Conservation (phyloP, 305 asterid species). For the Fraxinus latifolia region DNA sequence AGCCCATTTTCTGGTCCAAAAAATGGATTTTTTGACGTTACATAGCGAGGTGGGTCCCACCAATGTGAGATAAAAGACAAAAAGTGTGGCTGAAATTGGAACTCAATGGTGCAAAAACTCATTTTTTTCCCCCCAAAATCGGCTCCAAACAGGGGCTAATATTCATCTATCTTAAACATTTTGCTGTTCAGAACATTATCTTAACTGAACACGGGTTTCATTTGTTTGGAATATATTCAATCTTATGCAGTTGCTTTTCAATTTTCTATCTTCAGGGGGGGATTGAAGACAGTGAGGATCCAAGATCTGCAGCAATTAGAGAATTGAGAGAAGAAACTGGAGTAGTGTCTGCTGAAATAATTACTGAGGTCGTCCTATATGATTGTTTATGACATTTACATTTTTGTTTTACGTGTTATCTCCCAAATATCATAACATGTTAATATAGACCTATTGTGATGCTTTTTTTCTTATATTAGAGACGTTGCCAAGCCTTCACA, state of each 20-base stretch:
- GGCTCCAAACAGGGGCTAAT: neutral
- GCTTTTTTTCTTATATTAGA: neutral
- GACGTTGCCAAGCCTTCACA: neutral
- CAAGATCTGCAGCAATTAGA: slow-evolving; percentile 83
- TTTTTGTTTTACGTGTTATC: neutral
- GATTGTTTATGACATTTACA: neutral
- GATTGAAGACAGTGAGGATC: slow-evolving; percentile 94
- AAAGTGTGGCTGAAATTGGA: no score
- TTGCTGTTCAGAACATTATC: neutral
- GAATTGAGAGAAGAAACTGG: slow-evolving; percentile 96
- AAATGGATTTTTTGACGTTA: no score
- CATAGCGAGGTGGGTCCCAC: no score
- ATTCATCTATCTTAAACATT: neutral
- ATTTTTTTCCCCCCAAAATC: no score
- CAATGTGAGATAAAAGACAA: no score
- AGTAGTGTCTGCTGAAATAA: slow-evolving; percentile 72
- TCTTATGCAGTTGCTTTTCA: slow-evolving; percentile 8
- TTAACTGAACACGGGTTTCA: neutral
- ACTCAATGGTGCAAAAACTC: no score
- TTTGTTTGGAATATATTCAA: neutral
- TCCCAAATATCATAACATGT: neutral
- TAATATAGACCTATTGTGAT: neutral
- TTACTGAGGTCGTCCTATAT: slow-evolving; percentile 64
- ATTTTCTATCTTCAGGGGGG: slow-evolving; percentile 54
- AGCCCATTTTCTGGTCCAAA: no score